Base-by-base conservation (phyloP, 306 rosid genomes). In the Canavalia gladiata region DNA sequence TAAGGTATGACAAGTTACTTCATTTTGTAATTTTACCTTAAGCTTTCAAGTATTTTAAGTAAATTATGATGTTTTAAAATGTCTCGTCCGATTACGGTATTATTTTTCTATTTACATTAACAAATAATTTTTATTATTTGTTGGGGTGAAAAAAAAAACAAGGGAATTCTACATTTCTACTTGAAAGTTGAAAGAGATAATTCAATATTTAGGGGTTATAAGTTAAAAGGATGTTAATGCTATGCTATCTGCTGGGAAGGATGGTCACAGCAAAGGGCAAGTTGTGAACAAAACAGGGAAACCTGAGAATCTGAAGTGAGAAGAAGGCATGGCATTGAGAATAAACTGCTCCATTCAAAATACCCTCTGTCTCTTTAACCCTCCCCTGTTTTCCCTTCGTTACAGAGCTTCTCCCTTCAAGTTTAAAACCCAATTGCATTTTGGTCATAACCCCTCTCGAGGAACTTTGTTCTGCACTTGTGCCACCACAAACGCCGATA, bases 281-380 rank as follows among this genome's bases (percentile, higher is more conserved):
- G 25, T 7, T 2, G 34, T 37, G 41, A 4, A 30, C 59, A 31
- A 13, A 51, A 51, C 18, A 55, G 59, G 5, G 76, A 39, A 30
- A 13, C 25, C 64, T 57, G 60, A 62, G 37, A 43, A 30, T 43
- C 58, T 5, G 58, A 49, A 60, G 10, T 2, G 68, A 47, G 71
- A 65, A 39, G 65, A 77, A 77, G 37, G 4, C 12, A 90, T 92
- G 95, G 93, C 93, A 1, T 83, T 45, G 46, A 90, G 97, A 88
- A 69, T 90, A 54, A 87, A 91, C 87, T 72, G 75, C 54, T 86
- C 89, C 56, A 66, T 90, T 30, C 94, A 92, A 54, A 90, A 75
- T 75, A 81, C 86, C 1, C 78, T 91, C 43, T 81, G 81, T 59
- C 84, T 87, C 82, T 70, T 94, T 10, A 91, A 87, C 76, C 95